Evolutionary conservation across 169 alveolate genomes (phyloP).

Genomic region (Plasmodium fragile): DNA sequence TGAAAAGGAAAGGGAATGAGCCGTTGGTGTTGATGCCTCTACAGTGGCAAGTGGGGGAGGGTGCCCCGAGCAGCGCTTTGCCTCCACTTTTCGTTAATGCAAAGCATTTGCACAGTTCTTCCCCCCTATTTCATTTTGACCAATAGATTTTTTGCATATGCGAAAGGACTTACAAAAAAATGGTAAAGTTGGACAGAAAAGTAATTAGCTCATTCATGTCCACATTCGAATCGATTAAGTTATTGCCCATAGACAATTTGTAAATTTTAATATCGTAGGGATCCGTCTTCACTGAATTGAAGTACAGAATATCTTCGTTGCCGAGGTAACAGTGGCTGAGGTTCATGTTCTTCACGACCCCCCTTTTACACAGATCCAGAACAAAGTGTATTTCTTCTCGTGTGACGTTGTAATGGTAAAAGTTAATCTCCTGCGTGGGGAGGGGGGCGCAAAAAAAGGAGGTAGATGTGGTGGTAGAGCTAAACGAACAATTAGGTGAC

Average conservation of each 20-base stretch:
- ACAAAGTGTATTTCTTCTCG: slow-evolving; percentile 47
- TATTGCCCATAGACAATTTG: slow-evolving; percentile 38
- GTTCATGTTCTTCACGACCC: slow-evolving; percentile 31
- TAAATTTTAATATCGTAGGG: slow-evolving; percentile 38
- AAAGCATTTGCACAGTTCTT: background rate
- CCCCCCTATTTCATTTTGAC: background rate
- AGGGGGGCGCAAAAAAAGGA: slow-evolving; percentile 13
- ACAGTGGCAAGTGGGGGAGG: background rate
- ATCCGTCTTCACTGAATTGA: slow-evolving; percentile 23
- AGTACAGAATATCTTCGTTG: slow-evolving; percentile 57
- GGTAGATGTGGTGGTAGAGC: background rate
- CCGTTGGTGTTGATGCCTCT: background rate
- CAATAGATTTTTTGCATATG: background rate
- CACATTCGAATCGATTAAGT: slow-evolving; percentile 21
- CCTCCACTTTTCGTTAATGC: background rate
- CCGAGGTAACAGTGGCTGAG: slow-evolving; percentile 44
- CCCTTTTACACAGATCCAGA: slow-evolving; percentile 21
- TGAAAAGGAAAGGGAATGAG: slow-evolving; percentile 18
- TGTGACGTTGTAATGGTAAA: slow-evolving; percentile 49
- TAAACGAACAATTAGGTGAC: background rate
- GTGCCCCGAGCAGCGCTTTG: background rate
- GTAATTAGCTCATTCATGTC: slow-evolving; percentile 6
- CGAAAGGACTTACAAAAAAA: slow-evolving; percentile 49
- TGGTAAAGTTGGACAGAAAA: slow-evolving; percentile 40
- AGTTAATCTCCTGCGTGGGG: slow-evolving; percentile 41